Evolutionary conservation across 768 basidiomycete genomes (phyloP), one percentile per base, ranked within the genome.

Genomic region (Russula abietina): DNA sequence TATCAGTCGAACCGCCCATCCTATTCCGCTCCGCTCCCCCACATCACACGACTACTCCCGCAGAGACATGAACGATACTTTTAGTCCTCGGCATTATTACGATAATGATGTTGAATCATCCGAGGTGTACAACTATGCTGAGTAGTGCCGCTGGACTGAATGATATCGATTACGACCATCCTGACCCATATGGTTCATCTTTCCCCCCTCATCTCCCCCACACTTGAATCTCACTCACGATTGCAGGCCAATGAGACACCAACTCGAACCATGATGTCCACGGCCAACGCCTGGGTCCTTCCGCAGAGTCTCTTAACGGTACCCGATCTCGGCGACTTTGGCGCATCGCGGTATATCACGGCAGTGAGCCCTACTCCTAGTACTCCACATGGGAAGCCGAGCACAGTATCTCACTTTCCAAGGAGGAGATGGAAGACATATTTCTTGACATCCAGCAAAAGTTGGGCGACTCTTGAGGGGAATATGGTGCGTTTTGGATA

Each of bases 361-460:
- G 72, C 6, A 83, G 86, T 52, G 94, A 98, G 69, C 85, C 93
- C 43, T n/a, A n/a, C n/a, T n/a, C n/a, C n/a, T n/a, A n/a, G n/a
- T 98, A 98, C 71, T 91, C 96, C 0, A 93, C 96, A 1, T 99
- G 97, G 97, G 86, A 85, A 11, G 75, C 85, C 45, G 97, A 98
- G 56, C 87, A 91, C 16, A 86, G 90, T 68, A 97, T 98, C 65
- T 96, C 96, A n/a, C 79, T 99, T 16, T 95, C 93, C 22, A 98
- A 98, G 79, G 97, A 99, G 75, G 97, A 98, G 78, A 98, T 98
- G 60, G 96, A 98, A 73, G 97, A 99, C 72, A 92, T 99, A 55
- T 92, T 98, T 72, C 83, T 98, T 55, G 97, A 98, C 78, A 81
- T 99, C 38, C 88, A 93, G 30, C 94, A 98, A 80, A 99, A 98